Evolutionary conservation across 805 yeast genomes (phyloP).

Genomic region (Saccharomycopsis sp.): DNA sequence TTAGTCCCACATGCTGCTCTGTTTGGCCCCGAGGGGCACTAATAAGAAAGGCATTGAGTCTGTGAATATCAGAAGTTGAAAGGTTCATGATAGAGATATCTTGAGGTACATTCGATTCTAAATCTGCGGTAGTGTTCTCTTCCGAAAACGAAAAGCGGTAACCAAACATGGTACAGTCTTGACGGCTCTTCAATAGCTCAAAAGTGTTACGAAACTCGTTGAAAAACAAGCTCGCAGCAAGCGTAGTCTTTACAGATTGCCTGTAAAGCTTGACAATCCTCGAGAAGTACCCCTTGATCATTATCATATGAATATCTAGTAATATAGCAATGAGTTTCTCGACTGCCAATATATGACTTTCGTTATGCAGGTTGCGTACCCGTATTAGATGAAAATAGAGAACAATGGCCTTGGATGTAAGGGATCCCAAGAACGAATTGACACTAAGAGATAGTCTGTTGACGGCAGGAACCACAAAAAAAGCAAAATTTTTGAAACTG

Average conservation of each 20-base stretch:
- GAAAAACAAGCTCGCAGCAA: background rate
- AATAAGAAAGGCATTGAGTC: background rate
- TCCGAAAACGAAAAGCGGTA: background rate
- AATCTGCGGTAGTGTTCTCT: background rate
- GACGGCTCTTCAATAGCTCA: background rate
- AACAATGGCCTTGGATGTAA: background rate
- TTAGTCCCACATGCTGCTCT: background rate
- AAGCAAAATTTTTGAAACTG: background rate
- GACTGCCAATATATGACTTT: background rate
- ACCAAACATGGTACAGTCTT: background rate
- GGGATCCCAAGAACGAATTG: background rate
- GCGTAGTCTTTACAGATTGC: background rate
- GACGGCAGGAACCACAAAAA: background rate
- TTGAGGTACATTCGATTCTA: background rate
- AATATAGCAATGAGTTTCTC: background rate
- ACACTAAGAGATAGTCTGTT: background rate
- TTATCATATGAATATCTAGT: background rate
- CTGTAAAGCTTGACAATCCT: background rate
- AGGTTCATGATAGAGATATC: background rate
- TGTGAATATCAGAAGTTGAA: background rate
- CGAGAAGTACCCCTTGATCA: background rate
- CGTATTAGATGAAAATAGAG: background rate
- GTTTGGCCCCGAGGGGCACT: background rate
- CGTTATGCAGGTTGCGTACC: background rate
- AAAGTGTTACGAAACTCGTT: background rate